Conservation (phyloP, 768 basidiomycete genomes). For the Xerocomellus intermedius region DNA sequence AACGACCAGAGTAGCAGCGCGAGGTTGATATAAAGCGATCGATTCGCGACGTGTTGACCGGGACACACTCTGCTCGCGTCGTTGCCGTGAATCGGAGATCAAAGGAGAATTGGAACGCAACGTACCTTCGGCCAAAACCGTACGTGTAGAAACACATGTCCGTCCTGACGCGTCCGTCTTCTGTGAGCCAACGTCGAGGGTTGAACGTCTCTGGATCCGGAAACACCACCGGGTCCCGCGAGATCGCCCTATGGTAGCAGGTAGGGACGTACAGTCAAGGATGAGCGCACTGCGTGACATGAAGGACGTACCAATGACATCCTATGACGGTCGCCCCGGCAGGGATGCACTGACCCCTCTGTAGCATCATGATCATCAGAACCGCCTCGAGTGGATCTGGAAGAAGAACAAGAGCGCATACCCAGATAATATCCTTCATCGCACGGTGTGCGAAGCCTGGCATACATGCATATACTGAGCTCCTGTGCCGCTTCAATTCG, state of each 20-base stretch:
- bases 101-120: not conserved
- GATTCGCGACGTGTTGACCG: constrained; percentile 45
- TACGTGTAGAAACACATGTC: constrained; percentile 4
- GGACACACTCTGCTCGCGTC: constrained; percentile 48
- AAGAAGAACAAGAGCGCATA: constrained; percentile 15
- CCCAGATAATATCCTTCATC: constrained; percentile 61
- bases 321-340: constrained; percentile 12
- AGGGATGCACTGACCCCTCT: constrained; percentile 14
- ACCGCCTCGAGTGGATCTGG: too few relatives aligned
- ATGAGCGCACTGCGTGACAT: not conserved
- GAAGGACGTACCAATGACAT: constrained; percentile 9
- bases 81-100: not conserved
- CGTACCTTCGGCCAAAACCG: not conserved
- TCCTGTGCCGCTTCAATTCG: too few relatives aligned
- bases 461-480: not conserved
- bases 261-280: not conserved
- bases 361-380: not conserved
- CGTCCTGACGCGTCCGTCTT: not conserved
- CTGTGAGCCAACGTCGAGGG: constrained; percentile 5
- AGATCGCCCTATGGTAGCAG: constrained; percentile 8
- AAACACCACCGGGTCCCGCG: constrained; percentile 10
- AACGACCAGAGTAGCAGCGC: constrained; percentile 65
- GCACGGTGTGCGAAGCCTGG: constrained; percentile 58
- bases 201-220: constrained; percentile 16
- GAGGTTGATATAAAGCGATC: constrained; percentile 59